Evolutionary conservation across 768 basidiomycete genomes (phyloP).

Genomic region (Suillus placidus): DNA sequence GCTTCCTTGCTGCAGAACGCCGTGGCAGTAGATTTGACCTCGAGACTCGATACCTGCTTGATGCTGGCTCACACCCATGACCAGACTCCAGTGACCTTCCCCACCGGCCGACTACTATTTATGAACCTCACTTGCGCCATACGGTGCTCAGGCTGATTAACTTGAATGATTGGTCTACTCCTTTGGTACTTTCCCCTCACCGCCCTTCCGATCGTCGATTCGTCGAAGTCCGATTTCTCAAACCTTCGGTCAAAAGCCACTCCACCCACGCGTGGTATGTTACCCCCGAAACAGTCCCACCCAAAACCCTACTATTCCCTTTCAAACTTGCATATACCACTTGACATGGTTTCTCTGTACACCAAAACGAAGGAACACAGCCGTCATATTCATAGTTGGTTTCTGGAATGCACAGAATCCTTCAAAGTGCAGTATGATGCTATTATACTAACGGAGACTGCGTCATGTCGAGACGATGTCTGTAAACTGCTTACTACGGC

Average conservation of each 20-base stretch:
- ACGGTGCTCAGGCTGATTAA: background rate
- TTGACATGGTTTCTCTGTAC: background rate
- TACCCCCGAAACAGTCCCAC: background rate
- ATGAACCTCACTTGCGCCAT: background rate
- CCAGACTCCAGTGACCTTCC: no score
- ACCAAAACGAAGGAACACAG: background rate
- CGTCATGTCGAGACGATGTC: background rate
- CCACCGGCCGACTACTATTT: background rate
- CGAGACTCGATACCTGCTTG: background rate
- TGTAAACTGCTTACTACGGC: background rate
- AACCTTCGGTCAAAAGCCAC: background rate
- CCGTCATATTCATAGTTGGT: background rate
- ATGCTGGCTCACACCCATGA: background rate
- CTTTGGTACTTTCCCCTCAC: background rate
- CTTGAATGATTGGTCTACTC: no score
- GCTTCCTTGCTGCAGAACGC: background rate
- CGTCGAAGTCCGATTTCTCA: background rate
- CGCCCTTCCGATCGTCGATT: background rate
- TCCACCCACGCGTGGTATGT: background rate
- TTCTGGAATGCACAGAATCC: background rate
- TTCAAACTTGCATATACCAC: background rate
- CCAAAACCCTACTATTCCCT: background rate
- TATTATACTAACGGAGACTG: background rate
- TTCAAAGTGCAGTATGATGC: background rate
- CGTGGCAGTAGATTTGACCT: background rate